Percentiles rank a stretch among this genome's conserved stretches.
phyloP scores from a whole-genome alignment of 768 basidiomycete species.

The Auriscalpium orientale region DNA sequence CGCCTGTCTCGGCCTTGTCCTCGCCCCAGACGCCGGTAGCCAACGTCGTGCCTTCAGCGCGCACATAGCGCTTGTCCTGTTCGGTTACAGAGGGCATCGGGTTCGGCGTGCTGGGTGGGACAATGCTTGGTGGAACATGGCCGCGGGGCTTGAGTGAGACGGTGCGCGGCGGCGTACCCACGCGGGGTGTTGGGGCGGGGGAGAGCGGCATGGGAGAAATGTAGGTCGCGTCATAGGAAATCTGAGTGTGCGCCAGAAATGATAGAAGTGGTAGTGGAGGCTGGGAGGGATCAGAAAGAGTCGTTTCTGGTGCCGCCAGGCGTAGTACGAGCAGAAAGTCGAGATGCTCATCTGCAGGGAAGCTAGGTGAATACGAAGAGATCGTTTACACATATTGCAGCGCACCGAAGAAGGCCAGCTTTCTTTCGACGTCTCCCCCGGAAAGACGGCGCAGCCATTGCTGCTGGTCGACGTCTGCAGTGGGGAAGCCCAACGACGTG shows the following conservation, averaged over 20 bases:
- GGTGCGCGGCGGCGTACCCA: slow-evolving; percentile 37
- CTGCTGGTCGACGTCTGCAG: slow-evolving; percentile 30
- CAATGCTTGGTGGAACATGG: slow-evolving; percentile 47
- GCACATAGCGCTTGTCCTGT: slow-evolving; percentile 68
- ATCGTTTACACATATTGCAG: slow-evolving; percentile 12
- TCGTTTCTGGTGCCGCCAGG: slow-evolving; percentile 30
- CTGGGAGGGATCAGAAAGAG: slow-evolving; percentile 14
- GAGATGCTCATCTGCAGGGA: slow-evolving; percentile 28
- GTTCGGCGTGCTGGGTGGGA: slow-evolving; percentile 78
- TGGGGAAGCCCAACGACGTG: slow-evolving; percentile 54
- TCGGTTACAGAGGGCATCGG: slow-evolving; percentile 71
- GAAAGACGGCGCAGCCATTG: slow-evolving; percentile 50
- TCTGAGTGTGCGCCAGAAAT: slow-evolving; percentile 63
- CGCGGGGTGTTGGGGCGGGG: slow-evolving; percentile 29
- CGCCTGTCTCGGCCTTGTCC: slow-evolving; percentile 32
- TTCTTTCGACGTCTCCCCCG: slow-evolving; percentile 40
- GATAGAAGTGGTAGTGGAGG: slow-evolving; percentile 39
- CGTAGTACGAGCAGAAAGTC: slow-evolving; percentile 13
- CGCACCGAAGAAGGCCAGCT: slow-evolving; percentile 72
- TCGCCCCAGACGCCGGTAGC: slow-evolving; percentile 73
- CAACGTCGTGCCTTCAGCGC: slow-evolving; percentile 69
- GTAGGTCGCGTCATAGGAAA: slow-evolving; percentile 78
- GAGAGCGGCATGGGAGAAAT: slow-evolving; percentile 42
- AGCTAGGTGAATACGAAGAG: slow-evolving; percentile 22
- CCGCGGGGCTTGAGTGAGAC: slow-evolving; percentile 32